These are phyloP conservation scores for Candida sp. DNA, from an alignment of 1,139 yeast species.

Conservation along the genomic window DNA sequence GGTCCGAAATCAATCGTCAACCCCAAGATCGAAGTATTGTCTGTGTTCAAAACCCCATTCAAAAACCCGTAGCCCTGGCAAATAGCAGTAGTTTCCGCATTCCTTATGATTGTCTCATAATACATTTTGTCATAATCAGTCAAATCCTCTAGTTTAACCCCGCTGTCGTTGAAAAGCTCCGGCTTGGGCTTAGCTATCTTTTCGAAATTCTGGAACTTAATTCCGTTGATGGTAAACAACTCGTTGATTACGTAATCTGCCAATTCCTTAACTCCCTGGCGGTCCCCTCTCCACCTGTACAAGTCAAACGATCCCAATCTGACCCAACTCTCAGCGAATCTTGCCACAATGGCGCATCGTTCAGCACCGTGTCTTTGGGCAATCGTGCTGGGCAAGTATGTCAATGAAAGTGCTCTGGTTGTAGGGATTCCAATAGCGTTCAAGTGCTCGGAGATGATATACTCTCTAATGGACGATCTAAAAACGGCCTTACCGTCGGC, in stretches of 20 bases:
- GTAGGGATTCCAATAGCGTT: conserved; percentile 86
- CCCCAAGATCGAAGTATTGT: conserved; percentile 88
- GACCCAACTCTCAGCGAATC: conserved; percentile 89
- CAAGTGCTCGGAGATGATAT: conserved; percentile 81
- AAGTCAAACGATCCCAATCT: conserved; percentile 92
- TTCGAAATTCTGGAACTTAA: conserved; percentile 40
- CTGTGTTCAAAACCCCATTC: conserved; percentile 95
- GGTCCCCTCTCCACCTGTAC: conserved; percentile 74
- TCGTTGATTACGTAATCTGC: conserved; percentile 78
- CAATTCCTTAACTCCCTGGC: conserved; percentile 61
- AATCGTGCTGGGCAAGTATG: conserved; percentile 70
- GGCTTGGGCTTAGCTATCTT: conserved; percentile 18
- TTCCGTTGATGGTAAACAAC: conserved; percentile 47
- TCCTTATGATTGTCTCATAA: conserved; percentile 68
- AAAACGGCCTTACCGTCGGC: conserved; percentile 97
- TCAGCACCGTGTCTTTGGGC: conserved; percentile 80
- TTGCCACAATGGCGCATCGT: conserved; percentile 81
- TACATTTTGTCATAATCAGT: conserved; percentile 75
- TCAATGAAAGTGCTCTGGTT: conserved; percentile 79
- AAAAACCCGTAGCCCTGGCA: conserved; percentile 95
- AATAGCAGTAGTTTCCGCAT: conserved; percentile 78
- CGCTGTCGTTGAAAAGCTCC: conserved; percentile 23
- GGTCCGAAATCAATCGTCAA: conserved; percentile 95
- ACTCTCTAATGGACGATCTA: conserved; percentile 87
- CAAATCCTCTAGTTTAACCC: conserved; percentile 34